Evolutionary conservation across 176 grass and related monocot genomes (phyloP).

Genomic region (Eleusine coracana): DNA sequence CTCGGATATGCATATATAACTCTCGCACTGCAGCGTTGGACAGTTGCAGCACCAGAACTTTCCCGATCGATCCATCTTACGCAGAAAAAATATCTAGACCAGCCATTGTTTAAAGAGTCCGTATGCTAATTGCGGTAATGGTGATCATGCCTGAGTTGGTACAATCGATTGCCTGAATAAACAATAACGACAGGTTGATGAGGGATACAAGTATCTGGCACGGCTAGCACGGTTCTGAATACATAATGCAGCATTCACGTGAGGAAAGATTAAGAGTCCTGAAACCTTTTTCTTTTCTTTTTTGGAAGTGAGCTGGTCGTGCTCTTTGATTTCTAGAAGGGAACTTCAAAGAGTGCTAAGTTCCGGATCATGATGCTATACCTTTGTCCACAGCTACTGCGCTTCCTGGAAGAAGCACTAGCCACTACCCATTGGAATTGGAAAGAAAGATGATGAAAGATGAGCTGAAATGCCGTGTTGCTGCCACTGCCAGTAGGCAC

Average conservation of each 20-base stretch:
- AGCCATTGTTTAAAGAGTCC: constrained; percentile 25
- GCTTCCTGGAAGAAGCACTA: constrained; percentile 13
- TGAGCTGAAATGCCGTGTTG: constrained; percentile 7
- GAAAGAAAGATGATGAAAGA: neutral
- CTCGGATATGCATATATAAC: neutral
- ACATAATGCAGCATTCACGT: constrained; percentile 25
- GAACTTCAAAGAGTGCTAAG: neutral
- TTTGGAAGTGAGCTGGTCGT: neutral
- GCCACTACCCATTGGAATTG: neutral
- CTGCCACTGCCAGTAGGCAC: neutral
- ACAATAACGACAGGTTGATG: neutral
- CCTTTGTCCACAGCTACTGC: neutral
- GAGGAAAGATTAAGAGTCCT: neutral
- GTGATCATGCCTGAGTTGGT: constrained; percentile 23
- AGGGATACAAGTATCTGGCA: constrained; percentile 32
- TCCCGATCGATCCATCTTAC: constrained; percentile 35
- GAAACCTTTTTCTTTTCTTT: neutral
- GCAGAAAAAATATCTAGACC: constrained; percentile 41
- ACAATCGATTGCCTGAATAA: constrained; percentile 34
- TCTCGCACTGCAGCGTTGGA: constrained; percentile 33
- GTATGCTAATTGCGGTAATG: constrained; percentile 23
- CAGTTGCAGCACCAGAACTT: constrained; percentile 46
- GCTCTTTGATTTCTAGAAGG: constrained; percentile 27
- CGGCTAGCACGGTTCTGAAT: constrained; percentile 28
- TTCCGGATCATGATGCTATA: neutral